Base-by-base conservation (phyloP, 1,284 basidiomycete genomes). In the Rhizoctonia solani region DNA sequence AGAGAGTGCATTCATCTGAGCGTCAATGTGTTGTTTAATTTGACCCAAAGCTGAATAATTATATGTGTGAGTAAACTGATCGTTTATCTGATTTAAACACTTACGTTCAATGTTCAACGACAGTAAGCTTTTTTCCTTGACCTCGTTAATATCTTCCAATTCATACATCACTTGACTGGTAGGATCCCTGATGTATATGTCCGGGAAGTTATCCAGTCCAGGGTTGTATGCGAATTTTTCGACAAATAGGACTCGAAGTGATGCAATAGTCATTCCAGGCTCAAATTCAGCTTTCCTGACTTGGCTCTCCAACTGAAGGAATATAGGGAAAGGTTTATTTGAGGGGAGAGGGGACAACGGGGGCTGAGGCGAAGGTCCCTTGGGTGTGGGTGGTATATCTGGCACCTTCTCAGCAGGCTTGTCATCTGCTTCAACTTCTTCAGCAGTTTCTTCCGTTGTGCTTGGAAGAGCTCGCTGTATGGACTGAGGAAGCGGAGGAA, bases 21-120 rank as follows among this genome's bases (percentile, higher is more conserved):
- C 75, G 75, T 98, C 96, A 71, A 99, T 95, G 75, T 99, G 96
- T 75, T 97, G 94, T 76, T 97, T 98, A 76, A 99, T 96, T 77
- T 99, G 96, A 77, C 98, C 96, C 61, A 99, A 86, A 13, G 94
- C 94, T 97, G 23, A 58, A 66, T 32, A 25, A 68, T 30, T 55
- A 42, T 2, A 34, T 19, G 19, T 46, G n/a, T 54, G 55, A 52
- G 67, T 69, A 30, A 42, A 44, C 70, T 63, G 63, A 41, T 19
- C 68, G 39, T 42, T 25, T 63, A 47, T 19, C 14, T 23, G n/a
- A 53, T 21, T 67, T 34, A 4, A 1, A 11, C 49, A 82, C 94
- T 80, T 77, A 97, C 95, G 93, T 82, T 98, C 95, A 71, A 99
- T 95, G 73, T 98, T 97, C 61, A 99, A 81, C 47, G 91, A 95